Conservation (phyloP, 73 alveolate genomes). For the Stentor roeselii region DNA sequence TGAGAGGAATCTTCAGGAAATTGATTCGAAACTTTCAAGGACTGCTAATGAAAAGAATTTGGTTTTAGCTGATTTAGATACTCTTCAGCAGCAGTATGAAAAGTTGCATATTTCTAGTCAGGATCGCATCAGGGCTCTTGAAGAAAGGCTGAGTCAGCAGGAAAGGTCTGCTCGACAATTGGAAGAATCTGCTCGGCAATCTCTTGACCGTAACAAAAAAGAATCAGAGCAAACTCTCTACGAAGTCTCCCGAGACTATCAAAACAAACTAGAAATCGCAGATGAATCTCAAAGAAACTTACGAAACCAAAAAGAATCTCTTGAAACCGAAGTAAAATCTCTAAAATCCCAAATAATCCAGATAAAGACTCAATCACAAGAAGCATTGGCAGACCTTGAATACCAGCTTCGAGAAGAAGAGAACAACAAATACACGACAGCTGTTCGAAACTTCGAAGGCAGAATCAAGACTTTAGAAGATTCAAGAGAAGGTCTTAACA, state of each 20-base stretch:
- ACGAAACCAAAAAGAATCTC: background rate
- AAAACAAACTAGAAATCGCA: background rate
- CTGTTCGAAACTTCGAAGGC: background rate
- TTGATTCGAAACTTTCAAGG: slow-evolving; percentile 32
- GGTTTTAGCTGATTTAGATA: slow-evolving; percentile 34
- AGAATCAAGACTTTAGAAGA: slow-evolving; percentile 1
- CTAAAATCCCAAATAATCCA: background rate
- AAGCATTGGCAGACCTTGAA: background rate
- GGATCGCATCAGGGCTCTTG: background rate
- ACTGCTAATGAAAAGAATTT: background rate
- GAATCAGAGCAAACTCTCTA: background rate
- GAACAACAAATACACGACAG: background rate
- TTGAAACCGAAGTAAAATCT: background rate
- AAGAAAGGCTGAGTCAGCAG: background rate
- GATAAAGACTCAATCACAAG: background rate
- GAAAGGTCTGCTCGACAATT: background rate
- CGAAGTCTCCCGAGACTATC: background rate
- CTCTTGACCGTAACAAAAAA: background rate
- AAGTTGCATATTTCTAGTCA: background rate
- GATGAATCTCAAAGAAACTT: background rate
- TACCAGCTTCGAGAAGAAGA: slow-evolving; percentile 18
- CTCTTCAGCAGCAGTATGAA: slow-evolving; percentile 31
- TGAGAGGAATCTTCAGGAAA: slow-evolving; percentile 32
- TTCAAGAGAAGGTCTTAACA: background rate
- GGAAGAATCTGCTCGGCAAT: background rate